Evolutionary conservation across 345 rosid species (phyloP).

Genomic region (Euphorbia tirucalli): DNA sequence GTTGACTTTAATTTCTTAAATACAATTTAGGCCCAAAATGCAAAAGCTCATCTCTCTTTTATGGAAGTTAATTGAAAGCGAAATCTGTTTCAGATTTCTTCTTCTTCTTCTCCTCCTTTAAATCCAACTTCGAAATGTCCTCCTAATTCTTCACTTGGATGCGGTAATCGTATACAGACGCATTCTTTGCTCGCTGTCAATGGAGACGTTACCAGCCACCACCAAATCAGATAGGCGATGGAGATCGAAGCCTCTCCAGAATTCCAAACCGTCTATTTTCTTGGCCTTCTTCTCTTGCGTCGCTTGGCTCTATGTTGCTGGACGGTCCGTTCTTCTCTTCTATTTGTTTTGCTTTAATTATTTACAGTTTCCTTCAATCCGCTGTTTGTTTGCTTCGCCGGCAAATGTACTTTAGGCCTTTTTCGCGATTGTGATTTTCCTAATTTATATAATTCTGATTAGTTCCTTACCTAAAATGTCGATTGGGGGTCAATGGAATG

Average conservation of each 20-base stretch:
- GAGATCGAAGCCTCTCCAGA: conserved; percentile 58
- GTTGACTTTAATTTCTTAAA: background rate
- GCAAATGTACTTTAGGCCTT: background rate
- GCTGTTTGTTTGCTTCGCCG: conserved; percentile 1
- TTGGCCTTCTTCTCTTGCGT: conserved; percentile 87
- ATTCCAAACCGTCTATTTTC: conserved; percentile 64
- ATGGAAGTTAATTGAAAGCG: conserved; percentile 1
- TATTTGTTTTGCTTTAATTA: background rate
- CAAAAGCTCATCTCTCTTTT: background rate
- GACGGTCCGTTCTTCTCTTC: conserved; percentile 48
- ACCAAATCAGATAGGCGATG: conserved; percentile 63
- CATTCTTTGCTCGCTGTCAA: conserved; percentile 8
- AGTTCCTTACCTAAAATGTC: background rate
- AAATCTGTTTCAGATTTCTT: conserved; percentile 2
- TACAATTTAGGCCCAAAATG: background rate
- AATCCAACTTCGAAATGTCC: background rate
- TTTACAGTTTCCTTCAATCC: no score
- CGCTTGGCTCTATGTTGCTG: conserved; percentile 98
- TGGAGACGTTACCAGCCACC: conserved; percentile 68
- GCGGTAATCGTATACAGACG: background rate
- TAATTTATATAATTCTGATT: background rate
- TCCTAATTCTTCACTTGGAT: background rate
- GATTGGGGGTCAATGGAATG: background rate
- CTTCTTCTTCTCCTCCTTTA: no score
- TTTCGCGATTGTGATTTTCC: background rate